Conservation (phyloP, 441 rosid species). For the Erodium chrysanthum region DNA sequence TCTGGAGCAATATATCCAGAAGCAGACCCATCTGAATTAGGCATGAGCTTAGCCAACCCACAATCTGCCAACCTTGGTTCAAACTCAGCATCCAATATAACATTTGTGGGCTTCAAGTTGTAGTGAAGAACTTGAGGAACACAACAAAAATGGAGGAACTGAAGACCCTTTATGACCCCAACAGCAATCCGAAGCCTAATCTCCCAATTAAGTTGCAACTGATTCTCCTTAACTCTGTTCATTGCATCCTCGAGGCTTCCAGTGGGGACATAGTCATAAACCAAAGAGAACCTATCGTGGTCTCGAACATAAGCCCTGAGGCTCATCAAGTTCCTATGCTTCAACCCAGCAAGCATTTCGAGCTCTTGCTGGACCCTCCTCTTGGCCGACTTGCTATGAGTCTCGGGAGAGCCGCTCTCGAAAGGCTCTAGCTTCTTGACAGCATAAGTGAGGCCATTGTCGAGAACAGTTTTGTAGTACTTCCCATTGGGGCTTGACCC, state of each 20-base stretch:
- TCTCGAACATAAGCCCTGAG: constrained; percentile 78
- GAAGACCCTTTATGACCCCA: constrained; percentile 79
- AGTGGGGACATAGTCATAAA: constrained; percentile 65
- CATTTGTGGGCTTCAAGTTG: constrained; percentile 78
- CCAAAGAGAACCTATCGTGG: constrained; percentile 54
- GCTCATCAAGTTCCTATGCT: constrained; percentile 78
- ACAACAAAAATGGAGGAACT: constrained; percentile 64
- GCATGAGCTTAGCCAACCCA: constrained; percentile 57
- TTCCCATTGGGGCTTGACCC: constrained; percentile 73
- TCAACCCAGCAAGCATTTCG: constrained; percentile 69
- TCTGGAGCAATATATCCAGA: constrained; percentile 70
- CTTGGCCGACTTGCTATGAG: constrained; percentile 51
- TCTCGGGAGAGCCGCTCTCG: constrained; percentile 46
- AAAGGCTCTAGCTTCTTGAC: constrained; percentile 67
- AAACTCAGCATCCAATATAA: constrained; percentile 84
- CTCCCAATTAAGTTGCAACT: constrained; percentile 72
- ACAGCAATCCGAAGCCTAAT: constrained; percentile 69
- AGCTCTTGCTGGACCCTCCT: constrained; percentile 69
- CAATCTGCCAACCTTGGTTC: constrained; percentile 77
- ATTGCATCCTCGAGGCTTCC: constrained; percentile 86
- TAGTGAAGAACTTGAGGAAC: constrained; percentile 62
- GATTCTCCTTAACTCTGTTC: constrained; percentile 51
- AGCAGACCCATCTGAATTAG: constrained; percentile 35
- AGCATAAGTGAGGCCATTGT: constrained; percentile 66
- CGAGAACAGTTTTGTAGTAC: constrained; percentile 65